Base-by-base conservation (phyloP, 768 basidiomycete species). In the Mycena chlorophos region DNA sequence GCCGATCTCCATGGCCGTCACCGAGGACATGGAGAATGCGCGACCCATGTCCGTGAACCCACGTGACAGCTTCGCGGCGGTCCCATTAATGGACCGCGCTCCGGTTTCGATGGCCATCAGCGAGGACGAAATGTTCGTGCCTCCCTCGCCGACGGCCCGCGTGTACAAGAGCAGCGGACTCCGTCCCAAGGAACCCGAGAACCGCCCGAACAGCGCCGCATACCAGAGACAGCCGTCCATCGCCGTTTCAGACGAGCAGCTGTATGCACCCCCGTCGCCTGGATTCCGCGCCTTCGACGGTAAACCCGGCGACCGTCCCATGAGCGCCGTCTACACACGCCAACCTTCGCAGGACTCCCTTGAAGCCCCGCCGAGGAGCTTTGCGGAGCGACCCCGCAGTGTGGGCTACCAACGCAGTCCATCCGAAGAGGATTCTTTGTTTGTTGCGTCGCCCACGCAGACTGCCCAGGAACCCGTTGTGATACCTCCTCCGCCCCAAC, bases 1-100 rank as follows among this genome's bases (percentile, higher is more conserved):
- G 65, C 88, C 89, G 2, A 87, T 91, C 51, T 89, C 88, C 22
- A 83, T 85, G 79, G 80, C 80, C 16, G 61, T 81, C 50, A 79
- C 79, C n/a, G 80, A 82, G 46, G 79, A 80, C 61, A 17, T 61
- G 31, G 60, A 61, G 25, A 46, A 52, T 34, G 45, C 49, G 47
- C 55, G 60, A 3, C 61, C 58, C 6, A 62, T 62, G 61, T 59
- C 61, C 34, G 55, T 59, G 51, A 56, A 58, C 48, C 54, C 55
- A 12, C 55, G 54, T 29, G 60, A 62, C 30, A 49, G 56, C 25
- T 62, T 62, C 30, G 54, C 56, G 20, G 54, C 53, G 14, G 60
- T 62, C 20, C 60, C 60, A 23, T 28, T 62, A n/a, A 56, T 56
- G 27, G 60, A 62, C 40, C 60, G 60, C 38, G 40, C 53, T 26